Base-by-base conservation (phyloP, 2,329 filamentous ascomycete species). In the Curvularia sp. region DNA sequence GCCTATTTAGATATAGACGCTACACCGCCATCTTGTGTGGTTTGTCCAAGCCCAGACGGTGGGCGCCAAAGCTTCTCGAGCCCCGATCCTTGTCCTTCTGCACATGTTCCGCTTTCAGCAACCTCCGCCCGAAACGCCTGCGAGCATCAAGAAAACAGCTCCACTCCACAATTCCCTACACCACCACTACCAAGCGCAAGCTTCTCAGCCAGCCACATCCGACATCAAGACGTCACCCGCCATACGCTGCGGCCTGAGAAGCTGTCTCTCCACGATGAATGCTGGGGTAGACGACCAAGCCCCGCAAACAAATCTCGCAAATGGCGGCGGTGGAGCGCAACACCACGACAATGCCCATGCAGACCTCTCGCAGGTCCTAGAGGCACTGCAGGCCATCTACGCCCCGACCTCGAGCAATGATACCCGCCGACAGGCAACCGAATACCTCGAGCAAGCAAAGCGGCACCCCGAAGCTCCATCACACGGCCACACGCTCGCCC, bases 361-460 rank as follows among this genome's bases (percentile, higher is more conserved):
- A 32, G 73, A 77, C 60, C 82, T 92, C 50, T 80, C 85, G 49
- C 87, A 86, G 74, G 95, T 98, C 65, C 87, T 92, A 72, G 86
- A 91, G 71, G 95, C 95, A 39, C 87, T 99, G 67, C 87, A 95
- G 69, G 86, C 96, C 68, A 91, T 97, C 60, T 94, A 98, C 80
- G 89, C 87, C 73, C 87, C 93, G 10, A 85, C 87, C 60, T 94
- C 93, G 39, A 84, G 87, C 64, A 97, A 97, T 77, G 85, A 91
- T 63, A 83, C 89, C 53, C 91, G 95, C 63, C 86, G 90, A 74
- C 86, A 95, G 76, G 95, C 95, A 45, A 90, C 95, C 64, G 79
- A 86, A 36, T 97, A 92, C 73, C 89, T 99, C 65, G 95, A 99
- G 75, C 81, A 89, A 21, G 85, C 96, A 71, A 98, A 97, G 80